phyloP scores from a whole-genome alignment of 2,329 filamentous ascomycete species.

The Calycina herbarum region DNA sequence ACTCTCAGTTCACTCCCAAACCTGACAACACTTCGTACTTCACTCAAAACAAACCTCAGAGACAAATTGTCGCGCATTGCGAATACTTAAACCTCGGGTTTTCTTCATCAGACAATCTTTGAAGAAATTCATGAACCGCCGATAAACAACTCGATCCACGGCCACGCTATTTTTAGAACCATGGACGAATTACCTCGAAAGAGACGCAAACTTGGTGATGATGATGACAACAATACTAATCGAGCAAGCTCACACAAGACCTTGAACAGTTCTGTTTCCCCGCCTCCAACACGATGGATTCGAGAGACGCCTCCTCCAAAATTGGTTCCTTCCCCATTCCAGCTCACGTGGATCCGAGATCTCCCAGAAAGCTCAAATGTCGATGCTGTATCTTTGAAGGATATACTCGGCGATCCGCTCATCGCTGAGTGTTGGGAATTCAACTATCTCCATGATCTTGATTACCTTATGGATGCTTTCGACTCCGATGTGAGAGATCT shows the following conservation, averaged over 20 bases:
- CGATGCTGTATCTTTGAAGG: slow-evolving; percentile 54
- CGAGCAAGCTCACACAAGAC: slow-evolving; percentile 3
- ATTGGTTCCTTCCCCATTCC: slow-evolving; percentile 51
- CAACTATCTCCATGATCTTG: slow-evolving; percentile 56
- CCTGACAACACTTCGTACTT: neutral
- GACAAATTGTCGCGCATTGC: neutral
- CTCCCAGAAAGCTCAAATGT: slow-evolving; percentile 53
- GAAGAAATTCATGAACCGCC: neutral
- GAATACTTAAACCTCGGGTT: neutral
- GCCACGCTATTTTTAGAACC: neutral
- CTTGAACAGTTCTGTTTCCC: slow-evolving; percentile 10
- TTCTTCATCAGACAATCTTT: neutral
- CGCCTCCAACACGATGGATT: neutral
- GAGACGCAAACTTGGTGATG: slow-evolving; percentile 25
- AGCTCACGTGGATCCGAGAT: slow-evolving; percentile 58
- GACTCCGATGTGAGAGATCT: slow-evolving; percentile 54
- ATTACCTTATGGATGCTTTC: slow-evolving; percentile 58
- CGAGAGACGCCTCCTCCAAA: slow-evolving; percentile 12
- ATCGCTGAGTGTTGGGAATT: slow-evolving; percentile 57
- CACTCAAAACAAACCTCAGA: neutral
- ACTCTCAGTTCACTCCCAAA: neutral
- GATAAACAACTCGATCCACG: neutral
- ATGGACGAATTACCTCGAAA: slow-evolving; percentile 31
- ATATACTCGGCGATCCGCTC: slow-evolving; percentile 61
- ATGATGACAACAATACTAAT: slow-evolving; percentile 17